Base-by-base conservation (phyloP, 176 grass and related monocot species). In the Pontederia crassipes region DNA sequence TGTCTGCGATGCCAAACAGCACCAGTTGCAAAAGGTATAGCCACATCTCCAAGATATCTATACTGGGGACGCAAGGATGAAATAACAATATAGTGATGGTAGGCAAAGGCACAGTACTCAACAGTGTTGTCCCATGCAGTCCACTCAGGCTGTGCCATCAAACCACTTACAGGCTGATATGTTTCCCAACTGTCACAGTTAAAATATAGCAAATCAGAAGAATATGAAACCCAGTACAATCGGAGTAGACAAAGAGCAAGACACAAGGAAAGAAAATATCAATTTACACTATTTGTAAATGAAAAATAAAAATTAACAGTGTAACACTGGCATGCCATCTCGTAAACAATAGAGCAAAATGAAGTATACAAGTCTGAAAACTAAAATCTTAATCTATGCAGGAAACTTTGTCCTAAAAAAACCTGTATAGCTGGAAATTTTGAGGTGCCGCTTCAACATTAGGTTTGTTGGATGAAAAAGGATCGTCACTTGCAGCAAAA, bases 341-440 rank as follows among this genome's bases (percentile, higher is more conserved):
- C 10, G 14, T 52, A 52, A 52, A 52, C 8, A 26, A 65, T 48
- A 49, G 26, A 65, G 8, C 13, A 17, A 65, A 40, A 48, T 40
- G 8, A 61, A 49, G 3, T 49, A 4, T 24, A n/a, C 47, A 16
- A 9, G 40, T 24, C 20, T 24, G 20, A 24, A 24, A 24, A 24
- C 20, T 24, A 24, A 24, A 24, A 24, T 24, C 20, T 24, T 24
- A 24, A 24, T 24, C 20, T 24, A 24, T 46, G 40, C 13, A 47
- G 14, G 29, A 62, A 10, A 62, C 16, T 17, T 49, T 20, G 9
- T 26, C 10, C 17, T 17, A 24, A 24, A 24, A 24, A 24, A 24
- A 97, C 93, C 93, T 97, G 84, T 97, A 91, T 72, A 97, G 66
- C 74, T 97, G 93, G 76, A 97, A 97, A 79, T 97, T 97, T 77